Evolutionary conservation across 1,284 basidiomycete genomes (phyloP).

Genomic region (Schizopora paradoxa): DNA sequence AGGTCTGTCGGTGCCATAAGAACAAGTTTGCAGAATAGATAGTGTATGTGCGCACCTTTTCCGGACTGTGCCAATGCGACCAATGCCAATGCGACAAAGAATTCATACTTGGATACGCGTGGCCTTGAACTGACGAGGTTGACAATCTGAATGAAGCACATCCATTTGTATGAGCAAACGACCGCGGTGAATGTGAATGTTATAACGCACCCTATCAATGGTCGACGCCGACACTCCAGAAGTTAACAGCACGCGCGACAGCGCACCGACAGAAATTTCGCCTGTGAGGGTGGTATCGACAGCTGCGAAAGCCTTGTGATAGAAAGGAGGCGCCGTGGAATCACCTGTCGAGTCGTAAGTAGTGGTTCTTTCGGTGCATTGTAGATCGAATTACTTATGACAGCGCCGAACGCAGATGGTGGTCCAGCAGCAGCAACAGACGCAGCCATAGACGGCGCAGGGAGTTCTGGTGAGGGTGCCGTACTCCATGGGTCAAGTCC

Average conservation of each 20-base stretch:
- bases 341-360: constrained; percentile 40
- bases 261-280: constrained; percentile 73
- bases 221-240: constrained; percentile 74
- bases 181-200: constrained; percentile 2
- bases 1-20: constrained; percentile 44
- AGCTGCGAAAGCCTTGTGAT: constrained; percentile 65
- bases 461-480: constrained; percentile 69
- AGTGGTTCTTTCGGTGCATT: not conserved
- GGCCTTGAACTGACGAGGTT: constrained; percentile 73
- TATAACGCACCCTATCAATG: constrained; percentile 64
- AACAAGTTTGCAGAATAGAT: constrained; percentile 6
- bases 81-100: constrained; percentile 82
- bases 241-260: constrained; percentile 73
- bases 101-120: constrained; percentile 78
- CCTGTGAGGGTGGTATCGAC: constrained; percentile 65
- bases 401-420: constrained; percentile 55
- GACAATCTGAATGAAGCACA: constrained; percentile 54
- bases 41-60: constrained; percentile 47
- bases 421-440: too few relatives aligned
- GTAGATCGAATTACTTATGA: constrained; percentile 48
- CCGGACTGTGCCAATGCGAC: constrained; percentile 80
- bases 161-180: not conserved
- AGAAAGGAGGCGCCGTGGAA: constrained; percentile 75
- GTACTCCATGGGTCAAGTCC: constrained; percentile 86
- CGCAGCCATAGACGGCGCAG: constrained; percentile 39